Evolutionary conservation across 2,329 filamentous ascomycete species (phyloP).

Genomic region (Corniculantispora saksenae): DNA sequence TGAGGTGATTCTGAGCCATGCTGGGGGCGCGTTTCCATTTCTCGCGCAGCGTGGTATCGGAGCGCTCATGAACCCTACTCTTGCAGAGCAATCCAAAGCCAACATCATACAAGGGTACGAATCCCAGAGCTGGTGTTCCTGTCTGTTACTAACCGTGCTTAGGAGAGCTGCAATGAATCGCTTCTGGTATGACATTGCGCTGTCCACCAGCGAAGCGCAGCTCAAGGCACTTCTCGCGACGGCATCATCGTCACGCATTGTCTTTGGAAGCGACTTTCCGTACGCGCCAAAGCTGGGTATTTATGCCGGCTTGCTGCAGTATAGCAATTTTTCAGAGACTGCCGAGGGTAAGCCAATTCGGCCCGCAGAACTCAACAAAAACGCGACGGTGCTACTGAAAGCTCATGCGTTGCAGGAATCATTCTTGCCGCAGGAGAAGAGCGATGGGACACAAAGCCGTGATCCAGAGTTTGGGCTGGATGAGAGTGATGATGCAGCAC

Average conservation of each 20-base stretch:
- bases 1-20: constrained; percentile 8
- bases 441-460: background rate
- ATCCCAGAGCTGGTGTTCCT: background rate
- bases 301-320: background rate
- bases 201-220: constrained; percentile 3
- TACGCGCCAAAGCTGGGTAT: background rate
- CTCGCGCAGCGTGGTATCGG: background rate
- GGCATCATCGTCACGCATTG: background rate
- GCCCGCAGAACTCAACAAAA: background rate
- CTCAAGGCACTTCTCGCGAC: constrained; percentile 6
- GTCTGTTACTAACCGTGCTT: background rate
- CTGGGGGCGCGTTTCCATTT: constrained; percentile 1
- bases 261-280: background rate
- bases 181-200: constrained; percentile 4
- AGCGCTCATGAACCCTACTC: background rate
- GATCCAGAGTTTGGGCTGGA: background rate
- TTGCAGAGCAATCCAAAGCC: background rate
- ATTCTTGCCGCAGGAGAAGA: background rate
- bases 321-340: background rate
- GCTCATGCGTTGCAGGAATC: background rate
- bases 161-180: background rate
- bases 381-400: background rate
- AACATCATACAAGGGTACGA: background rate
- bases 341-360: background rate
- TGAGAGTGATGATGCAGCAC: background rate